Evolutionary conservation across 169 alveolate species (phyloP), one percentile per base, ranked within the genome.

Genomic region (Plasmodium billcollinsi): DNA sequence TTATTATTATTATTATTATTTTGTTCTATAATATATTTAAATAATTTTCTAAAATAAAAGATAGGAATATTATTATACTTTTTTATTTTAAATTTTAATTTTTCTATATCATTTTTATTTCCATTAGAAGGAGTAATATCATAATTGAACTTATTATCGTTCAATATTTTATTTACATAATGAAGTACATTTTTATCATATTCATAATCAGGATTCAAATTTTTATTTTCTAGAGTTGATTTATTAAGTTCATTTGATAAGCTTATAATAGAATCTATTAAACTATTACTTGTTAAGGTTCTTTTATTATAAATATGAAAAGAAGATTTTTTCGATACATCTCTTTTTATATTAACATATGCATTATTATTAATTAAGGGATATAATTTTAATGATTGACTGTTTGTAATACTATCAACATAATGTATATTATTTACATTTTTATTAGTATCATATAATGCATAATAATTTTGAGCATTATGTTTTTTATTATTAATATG

Each of bases 181-280:
- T 45, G 70, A 6, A 69, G 70, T 54, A 50, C 72, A 80, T 49
- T 80, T 69, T 69, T 69, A 26, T 80, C 73, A 61, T 80, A 67
- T 62, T 62, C 71, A 24, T 80, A 80, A 47, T 76, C 89, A 58
- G 39, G 6, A 47, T 63, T 18, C 15, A 43, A 61, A 15, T 21
- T 61, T 1, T 78, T 43, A 52, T 63, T 73, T 73, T 73, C 63
- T 65, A 43, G 67, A 26, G 11, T 80, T 54, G 71, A 29, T 56
- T 54, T 69, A 69, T 80, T 67, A 61, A 80, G 52, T 15, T 58
- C 66, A n/a, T 80, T 80, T 54, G 90, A 80, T 80, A 80, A 69
- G 14, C 18, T 62, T 21, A 80, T 43, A 67, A 80, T 66, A n/a
- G 90, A 80, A 54, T 80, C 90, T 69, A 80, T 58, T 80, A 80